Evolutionary conservation across 1,139 yeast genomes (phyloP).

Genomic region (Tardiomyces blankii): DNA sequence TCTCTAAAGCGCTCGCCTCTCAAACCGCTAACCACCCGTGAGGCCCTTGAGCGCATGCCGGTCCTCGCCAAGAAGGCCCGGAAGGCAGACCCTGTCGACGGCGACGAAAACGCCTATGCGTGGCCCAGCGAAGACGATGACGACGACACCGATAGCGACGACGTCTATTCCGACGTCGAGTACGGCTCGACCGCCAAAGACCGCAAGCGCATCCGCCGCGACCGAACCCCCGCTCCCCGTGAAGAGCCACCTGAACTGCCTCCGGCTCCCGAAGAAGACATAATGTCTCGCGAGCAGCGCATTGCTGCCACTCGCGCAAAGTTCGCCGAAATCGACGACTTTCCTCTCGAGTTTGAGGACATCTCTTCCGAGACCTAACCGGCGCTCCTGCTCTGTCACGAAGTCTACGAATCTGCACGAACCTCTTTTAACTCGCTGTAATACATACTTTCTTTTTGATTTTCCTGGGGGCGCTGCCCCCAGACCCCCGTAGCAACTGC

Average conservation of each 20-base stretch:
- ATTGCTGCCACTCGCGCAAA: slow-evolving; percentile 4
- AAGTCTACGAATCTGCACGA: too few relatives aligned
- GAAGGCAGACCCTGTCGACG: not conserved
- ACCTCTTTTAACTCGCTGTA: too few relatives aligned
- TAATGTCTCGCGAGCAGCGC: not conserved
- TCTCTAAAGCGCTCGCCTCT: slow-evolving; percentile 2
- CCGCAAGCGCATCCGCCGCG: not conserved
- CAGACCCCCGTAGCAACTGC: too few relatives aligned
- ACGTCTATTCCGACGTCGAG: not conserved
- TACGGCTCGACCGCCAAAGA: slow-evolving; percentile 1
- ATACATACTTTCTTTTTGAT: too few relatives aligned
- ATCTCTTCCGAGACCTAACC: not conserved
- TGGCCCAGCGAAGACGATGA: not conserved
- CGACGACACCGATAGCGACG: not conserved
- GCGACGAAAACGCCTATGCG: not conserved
- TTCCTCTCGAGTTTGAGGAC: slow-evolving; percentile 9
- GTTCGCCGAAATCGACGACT: slow-evolving; percentile 9
- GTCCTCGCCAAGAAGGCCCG: not conserved
- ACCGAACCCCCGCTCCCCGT: not conserved
- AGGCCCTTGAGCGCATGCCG: slow-evolving; percentile 6
- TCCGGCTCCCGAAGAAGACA: not conserved
- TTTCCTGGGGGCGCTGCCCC: too few relatives aligned
- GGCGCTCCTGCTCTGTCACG: too few relatives aligned
- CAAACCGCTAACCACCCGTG: slow-evolving; percentile 1
- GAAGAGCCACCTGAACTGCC: not conserved